These are phyloP conservation scores for Stereocaulon alpinum DNA, from an alignment of 495 filamentous ascomycete genomes.

Conservation along the genomic window DNA sequence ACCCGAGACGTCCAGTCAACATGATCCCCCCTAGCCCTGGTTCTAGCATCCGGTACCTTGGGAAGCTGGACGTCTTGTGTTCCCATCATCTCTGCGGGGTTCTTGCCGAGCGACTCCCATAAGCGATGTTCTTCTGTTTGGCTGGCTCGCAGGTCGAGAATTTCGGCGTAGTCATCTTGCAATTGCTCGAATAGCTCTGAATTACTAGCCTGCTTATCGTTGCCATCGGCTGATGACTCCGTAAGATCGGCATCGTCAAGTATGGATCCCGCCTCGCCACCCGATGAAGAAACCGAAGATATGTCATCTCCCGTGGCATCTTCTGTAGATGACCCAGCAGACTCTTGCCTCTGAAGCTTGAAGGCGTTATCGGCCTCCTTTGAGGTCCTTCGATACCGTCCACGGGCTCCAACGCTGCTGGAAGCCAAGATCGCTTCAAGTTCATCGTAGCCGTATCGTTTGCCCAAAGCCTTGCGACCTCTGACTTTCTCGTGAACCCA, in stretches of 20 bases:
- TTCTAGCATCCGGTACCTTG: slow-evolving; percentile 23
- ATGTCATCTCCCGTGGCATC: background rate
- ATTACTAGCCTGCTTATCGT: slow-evolving; percentile 13
- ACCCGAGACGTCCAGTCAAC: slow-evolving; percentile 38
- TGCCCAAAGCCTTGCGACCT: slow-evolving; percentile 25
- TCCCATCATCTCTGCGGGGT: slow-evolving; percentile 20
- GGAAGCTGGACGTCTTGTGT: slow-evolving; percentile 10
- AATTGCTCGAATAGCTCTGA: slow-evolving; percentile 28
- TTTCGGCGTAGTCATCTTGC: slow-evolving; percentile 45
- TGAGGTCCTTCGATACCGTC: slow-evolving; percentile 1
- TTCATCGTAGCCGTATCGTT: slow-evolving; percentile 40
- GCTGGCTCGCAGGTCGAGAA: slow-evolving; percentile 40
- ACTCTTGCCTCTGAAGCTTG: background rate
- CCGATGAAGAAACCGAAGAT: slow-evolving; percentile 1
- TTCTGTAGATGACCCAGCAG: background rate
- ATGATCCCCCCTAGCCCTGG: slow-evolving; percentile 27
- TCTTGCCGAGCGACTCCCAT: slow-evolving; percentile 40
- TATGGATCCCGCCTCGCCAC: background rate
- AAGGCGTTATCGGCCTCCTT: background rate
- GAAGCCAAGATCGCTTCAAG: slow-evolving; percentile 33
- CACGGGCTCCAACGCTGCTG: background rate
- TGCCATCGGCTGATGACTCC: slow-evolving; percentile 17
- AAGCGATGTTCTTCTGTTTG: slow-evolving; percentile 45
- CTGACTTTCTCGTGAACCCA: slow-evolving; percentile 40
- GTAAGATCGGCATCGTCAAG: slow-evolving; percentile 14